phyloP scores from a whole-genome alignment of 345 rosid genomes.

The Aurinia saxatilis region DNA sequence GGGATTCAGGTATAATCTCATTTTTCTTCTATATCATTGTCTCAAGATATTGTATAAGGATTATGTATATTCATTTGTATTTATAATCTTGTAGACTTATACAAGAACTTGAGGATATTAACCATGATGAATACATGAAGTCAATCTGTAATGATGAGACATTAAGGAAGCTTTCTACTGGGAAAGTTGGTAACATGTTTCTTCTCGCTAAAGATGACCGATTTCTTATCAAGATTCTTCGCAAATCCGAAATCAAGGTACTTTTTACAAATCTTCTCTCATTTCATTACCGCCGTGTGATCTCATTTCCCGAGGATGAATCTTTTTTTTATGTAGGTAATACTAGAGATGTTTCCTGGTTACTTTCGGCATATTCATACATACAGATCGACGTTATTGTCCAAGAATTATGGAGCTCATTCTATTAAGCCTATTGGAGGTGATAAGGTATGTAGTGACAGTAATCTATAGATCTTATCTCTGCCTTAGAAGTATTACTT shows the following conservation, averaged over 20 bases:
- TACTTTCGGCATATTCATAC: slow-evolving; percentile 35
- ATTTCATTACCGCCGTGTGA: not conserved
- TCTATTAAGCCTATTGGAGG: slow-evolving; percentile 42
- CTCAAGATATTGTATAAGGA: not conserved
- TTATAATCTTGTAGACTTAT: slow-evolving; percentile 34
- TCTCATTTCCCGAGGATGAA: not conserved
- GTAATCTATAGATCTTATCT: not conserved
- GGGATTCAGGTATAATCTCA: slow-evolving; percentile 38
- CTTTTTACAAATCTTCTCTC: not conserved
- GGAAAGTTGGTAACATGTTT: slow-evolving; percentile 36
- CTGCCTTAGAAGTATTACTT: not conserved
- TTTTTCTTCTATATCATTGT: not conserved
- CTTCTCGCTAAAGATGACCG: slow-evolving; percentile 36
- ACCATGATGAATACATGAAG: slow-evolving; percentile 39
- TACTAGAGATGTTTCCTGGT: slow-evolving; percentile 40
- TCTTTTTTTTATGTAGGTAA: slow-evolving; percentile 25
- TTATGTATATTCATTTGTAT: not conserved
- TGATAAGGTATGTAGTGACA: slow-evolving; percentile 32
- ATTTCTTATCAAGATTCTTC: slow-evolving; percentile 36
- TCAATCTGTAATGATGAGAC: slow-evolving; percentile 39
- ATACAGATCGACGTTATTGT: slow-evolving; percentile 30
- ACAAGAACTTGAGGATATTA: slow-evolving; percentile 35
- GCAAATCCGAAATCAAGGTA: slow-evolving; percentile 56
- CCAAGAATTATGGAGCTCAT: slow-evolving; percentile 48
- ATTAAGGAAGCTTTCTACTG: slow-evolving; percentile 32